Conservation (phyloP, 805 yeast species). For the Saccharomycopsis sp. region DNA sequence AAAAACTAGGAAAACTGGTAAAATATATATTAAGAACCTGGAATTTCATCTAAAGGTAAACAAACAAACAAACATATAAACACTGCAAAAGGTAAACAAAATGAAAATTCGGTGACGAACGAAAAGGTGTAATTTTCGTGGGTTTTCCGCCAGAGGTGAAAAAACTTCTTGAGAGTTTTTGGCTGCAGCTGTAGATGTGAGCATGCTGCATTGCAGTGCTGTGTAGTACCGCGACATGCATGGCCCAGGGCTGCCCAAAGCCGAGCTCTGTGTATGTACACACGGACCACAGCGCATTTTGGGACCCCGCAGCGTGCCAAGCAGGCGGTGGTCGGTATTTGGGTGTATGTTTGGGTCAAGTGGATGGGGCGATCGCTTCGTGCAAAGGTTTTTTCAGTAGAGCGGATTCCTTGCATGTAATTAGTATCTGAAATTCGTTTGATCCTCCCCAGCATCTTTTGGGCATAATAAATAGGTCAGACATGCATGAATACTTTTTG, state of each 20-base stretch:
- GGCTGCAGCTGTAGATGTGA: too few species aligned
- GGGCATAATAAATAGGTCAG: neutral
- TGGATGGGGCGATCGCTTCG: neutral
- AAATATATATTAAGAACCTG: neutral
- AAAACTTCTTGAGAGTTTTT: neutral
- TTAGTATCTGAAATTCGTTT: neutral
- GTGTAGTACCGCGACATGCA: neutral
- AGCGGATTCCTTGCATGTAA: neutral
- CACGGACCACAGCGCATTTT: too few species aligned
- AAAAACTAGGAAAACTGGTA: neutral
- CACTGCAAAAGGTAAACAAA: neutral
- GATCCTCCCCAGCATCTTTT: neutral
- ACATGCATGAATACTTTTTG: neutral
- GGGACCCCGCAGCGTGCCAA: too few species aligned
- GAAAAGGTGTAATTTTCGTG: neutral
- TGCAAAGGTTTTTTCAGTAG: neutral
- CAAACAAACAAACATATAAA: neutral
- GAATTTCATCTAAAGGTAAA: neutral
- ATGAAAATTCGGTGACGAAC: neutral
- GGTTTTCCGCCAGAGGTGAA: neutral
- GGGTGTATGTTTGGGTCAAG: neutral
- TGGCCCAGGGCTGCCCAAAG: neutral
- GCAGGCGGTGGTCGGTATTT: neutral
- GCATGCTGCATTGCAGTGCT: neutral
- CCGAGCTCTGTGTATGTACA: too few species aligned